These are phyloP conservation scores for Blepharisma stoltei DNA, from an alignment of 73 alveolate species.

Conservation along the genomic window DNA sequence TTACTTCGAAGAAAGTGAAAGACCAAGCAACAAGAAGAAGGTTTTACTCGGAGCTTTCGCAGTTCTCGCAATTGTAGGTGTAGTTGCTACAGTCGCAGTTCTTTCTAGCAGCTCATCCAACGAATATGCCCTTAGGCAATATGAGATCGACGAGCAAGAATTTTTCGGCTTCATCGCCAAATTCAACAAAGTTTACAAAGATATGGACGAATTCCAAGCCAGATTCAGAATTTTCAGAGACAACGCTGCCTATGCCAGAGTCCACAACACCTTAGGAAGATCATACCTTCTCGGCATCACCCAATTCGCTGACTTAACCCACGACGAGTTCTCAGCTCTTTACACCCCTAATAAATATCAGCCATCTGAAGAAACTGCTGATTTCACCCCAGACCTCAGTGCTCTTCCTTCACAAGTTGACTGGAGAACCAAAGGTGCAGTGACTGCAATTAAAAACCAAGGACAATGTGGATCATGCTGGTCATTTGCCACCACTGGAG, in stretches of 20 bases:
- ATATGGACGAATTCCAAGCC: slow-evolving; percentile 18
- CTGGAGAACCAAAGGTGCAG: slow-evolving; percentile 60
- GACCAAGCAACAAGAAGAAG: neutral
- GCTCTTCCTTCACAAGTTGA: slow-evolving; percentile 45
- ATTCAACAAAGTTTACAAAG: neutral
- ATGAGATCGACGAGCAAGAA: neutral
- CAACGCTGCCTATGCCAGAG: neutral
- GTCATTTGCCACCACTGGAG: slow-evolving; percentile 65
- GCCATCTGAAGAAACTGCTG: neutral
- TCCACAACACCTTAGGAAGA: slow-evolving; percentile 2
- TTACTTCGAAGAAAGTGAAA: neutral
- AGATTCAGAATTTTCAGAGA: slow-evolving; percentile 1
- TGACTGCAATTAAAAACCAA: slow-evolving; percentile 68
- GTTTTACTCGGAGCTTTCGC: neutral
- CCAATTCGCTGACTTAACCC: slow-evolving; percentile 52
- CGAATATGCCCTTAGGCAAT: neutral
- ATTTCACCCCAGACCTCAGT: neutral
- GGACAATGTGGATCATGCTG: slow-evolving; percentile 82
- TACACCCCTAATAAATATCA: slow-evolving; percentile 33
- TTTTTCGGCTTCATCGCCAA: neutral
- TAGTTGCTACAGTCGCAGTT: neutral
- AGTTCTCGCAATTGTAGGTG: neutral
- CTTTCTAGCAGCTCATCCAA: neutral
- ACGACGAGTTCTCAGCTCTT: slow-evolving; percentile 46
- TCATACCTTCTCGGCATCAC: slow-evolving; percentile 15